Conservation (phyloP, 805 yeast species). For the Metschnikowia gelsemii region DNA sequence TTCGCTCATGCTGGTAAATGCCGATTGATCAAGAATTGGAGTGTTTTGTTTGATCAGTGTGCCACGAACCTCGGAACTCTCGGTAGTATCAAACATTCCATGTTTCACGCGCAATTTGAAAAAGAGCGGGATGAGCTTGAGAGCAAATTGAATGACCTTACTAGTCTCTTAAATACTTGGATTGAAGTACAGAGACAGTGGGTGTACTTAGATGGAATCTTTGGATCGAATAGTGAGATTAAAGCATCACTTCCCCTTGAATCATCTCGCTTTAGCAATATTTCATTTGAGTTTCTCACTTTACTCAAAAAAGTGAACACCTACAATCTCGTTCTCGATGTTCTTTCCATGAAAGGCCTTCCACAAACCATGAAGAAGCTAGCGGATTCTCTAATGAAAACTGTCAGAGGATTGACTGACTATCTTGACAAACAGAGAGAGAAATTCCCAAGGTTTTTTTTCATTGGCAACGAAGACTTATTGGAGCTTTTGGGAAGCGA, state of each 20-base stretch:
- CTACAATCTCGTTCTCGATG: constrained; percentile 53
- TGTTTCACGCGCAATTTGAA: constrained; percentile 59
- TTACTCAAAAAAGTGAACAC: constrained; percentile 51
- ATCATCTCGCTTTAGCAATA: constrained; percentile 58
- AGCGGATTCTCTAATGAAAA: constrained; percentile 53
- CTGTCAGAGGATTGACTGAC: constrained; percentile 67
- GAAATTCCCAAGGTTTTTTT: constrained; percentile 76
- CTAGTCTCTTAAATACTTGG: constrained; percentile 63
- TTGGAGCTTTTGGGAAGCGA: constrained; percentile 77
- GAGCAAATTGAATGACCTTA: constrained; percentile 49
- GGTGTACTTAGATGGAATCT: constrained; percentile 81
- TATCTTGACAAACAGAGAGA: constrained; percentile 80
- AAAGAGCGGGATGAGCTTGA: constrained; percentile 57
- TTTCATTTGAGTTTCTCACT: constrained; percentile 60
- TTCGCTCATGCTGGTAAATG: constrained; percentile 53
- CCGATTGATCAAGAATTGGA: constrained; percentile 68
- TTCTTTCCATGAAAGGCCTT: constrained; percentile 50
- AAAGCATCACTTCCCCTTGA: constrained; percentile 67
- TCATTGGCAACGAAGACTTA: constrained; percentile 87
- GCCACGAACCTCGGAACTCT: constrained; percentile 62
- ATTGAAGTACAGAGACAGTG: constrained; percentile 85
- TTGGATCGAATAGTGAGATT: constrained; percentile 58
- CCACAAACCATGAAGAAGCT: constrained; percentile 47
- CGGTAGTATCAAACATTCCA: constrained; percentile 68
- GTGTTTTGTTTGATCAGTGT: constrained; percentile 53